Conservation (phyloP, 345 rosid species). For the Ceriops tagal region DNA sequence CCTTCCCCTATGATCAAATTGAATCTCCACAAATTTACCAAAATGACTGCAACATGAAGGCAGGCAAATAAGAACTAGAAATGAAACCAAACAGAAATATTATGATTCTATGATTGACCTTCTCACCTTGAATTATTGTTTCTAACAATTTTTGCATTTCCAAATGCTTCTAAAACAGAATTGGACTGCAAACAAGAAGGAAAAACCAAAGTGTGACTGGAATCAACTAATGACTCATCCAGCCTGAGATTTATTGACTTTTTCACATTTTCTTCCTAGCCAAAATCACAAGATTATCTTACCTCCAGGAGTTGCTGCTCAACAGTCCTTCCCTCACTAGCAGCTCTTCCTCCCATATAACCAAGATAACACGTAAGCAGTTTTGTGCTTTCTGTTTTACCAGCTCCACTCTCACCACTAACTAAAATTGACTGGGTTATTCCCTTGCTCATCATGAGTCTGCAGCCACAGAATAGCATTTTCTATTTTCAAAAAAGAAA, state of each 20-base stretch:
- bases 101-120: neutral
- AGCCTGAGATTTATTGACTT: constrained; percentile 11
- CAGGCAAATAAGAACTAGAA: neutral
- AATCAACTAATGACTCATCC: constrained; percentile 5
- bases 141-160: constrained; percentile 85
- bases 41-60: constrained; percentile 50
- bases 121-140: constrained; percentile 83
- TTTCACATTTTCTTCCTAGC: neutral
- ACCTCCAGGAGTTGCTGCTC: constrained; percentile 99
- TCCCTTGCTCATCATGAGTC: constrained; percentile 72
- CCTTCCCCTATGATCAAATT: constrained; percentile 76
- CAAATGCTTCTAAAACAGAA: constrained; percentile 92
- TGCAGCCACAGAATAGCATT: constrained; percentile 36
- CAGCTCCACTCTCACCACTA: constrained; percentile 97
- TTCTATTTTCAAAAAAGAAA: constrained; percentile 23
- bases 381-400: constrained; percentile 95
- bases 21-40: constrained; percentile 91
- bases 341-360: constrained; percentile 98
- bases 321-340: constrained; percentile 81
- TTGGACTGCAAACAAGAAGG: constrained; percentile 54
- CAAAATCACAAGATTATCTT: constrained; percentile 19
- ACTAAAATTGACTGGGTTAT: constrained; percentile 66
- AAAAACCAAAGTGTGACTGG: constrained; percentile 1
- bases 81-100: neutral
- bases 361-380: constrained; percentile 96